Conservation (phyloP, 257 asterid species). For the Nicotiana sylvestris region DNA sequence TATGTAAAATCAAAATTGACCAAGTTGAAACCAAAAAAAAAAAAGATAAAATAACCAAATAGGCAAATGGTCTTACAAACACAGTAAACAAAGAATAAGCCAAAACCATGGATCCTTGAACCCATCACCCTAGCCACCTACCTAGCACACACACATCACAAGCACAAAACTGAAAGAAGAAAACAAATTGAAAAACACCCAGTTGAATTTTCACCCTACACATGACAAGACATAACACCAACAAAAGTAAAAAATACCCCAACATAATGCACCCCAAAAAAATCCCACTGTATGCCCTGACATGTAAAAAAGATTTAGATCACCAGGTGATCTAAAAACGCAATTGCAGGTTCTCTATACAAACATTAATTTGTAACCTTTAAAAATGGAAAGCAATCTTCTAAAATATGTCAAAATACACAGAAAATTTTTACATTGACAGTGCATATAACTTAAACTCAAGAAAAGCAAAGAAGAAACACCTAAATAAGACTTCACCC, state of each 20-base stretch:
- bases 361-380: no score
- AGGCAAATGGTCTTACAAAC: not conserved
- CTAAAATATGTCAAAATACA: not conserved
- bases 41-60: not conserved
- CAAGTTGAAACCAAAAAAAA: not conserved
- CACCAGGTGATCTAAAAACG: no score
- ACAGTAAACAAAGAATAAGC: not conserved
- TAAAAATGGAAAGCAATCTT: no score
- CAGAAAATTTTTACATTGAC: not conserved
- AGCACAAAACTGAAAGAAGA: no score
- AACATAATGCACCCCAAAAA: not conserved
- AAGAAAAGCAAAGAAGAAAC: not conserved
- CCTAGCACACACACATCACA: not conserved
- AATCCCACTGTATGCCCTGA: not conserved
- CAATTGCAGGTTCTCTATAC: no score
- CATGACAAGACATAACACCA: not conserved
- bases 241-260: not conserved
- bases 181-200: not conserved
- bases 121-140: not conserved
- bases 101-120: not conserved
- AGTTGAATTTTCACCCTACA: not conserved
- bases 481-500: not conserved
- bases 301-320: no score
- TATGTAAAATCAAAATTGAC: not conserved
- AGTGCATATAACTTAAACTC: not conserved